These are phyloP conservation scores for Ophiocytium majus DNA, from an alignment of 352 stramenopile species.

Conservation along the genomic window DNA sequence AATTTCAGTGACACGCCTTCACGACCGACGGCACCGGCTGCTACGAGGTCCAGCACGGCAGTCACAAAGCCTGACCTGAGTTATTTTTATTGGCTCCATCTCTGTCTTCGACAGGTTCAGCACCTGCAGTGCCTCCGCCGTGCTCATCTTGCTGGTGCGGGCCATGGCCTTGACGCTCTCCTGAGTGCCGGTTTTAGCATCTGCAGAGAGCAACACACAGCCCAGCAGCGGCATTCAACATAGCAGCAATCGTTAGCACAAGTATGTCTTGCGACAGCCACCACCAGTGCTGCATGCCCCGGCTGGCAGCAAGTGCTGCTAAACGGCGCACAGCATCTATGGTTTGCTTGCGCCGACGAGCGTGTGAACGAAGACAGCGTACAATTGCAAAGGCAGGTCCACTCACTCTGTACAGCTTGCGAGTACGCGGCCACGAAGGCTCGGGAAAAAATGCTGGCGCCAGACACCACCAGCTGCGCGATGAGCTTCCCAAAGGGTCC, in stretches of 20 bases:
- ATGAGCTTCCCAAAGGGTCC: constrained; percentile 42
- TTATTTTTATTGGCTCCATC: constrained; percentile 42
- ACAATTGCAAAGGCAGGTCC: too few species aligned
- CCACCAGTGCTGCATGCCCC: too few species aligned
- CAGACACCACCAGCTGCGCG: constrained; percentile 44
- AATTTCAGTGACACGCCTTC: not conserved
- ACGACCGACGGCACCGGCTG: not conserved
- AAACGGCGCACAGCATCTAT: not conserved
- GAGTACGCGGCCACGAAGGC: constrained; percentile 53
- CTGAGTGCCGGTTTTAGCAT: constrained; percentile 43
- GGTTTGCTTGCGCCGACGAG: too few species aligned
- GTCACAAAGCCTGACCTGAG: constrained; percentile 26
- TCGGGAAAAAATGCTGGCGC: constrained; percentile 47
- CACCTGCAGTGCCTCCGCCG: constrained; percentile 45
- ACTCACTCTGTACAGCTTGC: constrained; percentile 56
- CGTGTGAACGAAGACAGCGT: too few species aligned
- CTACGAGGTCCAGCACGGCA: too few species aligned
- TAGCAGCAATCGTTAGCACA: not conserved
- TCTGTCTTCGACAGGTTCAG: constrained; percentile 46
- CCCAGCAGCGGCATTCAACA: not conserved
- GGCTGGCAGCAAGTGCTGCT: not conserved
- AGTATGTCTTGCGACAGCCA: too few species aligned
- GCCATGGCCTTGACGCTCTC: constrained; percentile 42
- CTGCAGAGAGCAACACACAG: constrained; percentile 22
- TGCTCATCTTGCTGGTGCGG: constrained; percentile 47